These are phyloP conservation scores for Microglena sp. DNA, from an alignment of 139 green algal species.

Conservation along the genomic window DNA sequence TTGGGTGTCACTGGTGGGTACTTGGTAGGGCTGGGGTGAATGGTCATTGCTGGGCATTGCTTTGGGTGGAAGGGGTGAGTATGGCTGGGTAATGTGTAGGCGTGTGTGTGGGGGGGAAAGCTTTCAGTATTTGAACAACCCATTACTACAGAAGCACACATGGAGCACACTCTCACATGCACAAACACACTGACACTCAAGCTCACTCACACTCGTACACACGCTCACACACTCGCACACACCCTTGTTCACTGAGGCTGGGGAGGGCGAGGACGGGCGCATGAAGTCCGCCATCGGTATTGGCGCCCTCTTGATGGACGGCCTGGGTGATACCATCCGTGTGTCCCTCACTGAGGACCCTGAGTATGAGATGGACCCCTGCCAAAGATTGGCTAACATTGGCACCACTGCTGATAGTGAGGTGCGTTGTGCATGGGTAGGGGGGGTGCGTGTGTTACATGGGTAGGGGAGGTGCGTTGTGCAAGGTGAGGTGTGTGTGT, in stretches of 20 bases:
- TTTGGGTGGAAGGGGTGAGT: background rate
- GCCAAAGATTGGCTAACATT: constrained; percentile 65
- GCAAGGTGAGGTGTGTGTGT: no score
- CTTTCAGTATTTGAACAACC: no score
- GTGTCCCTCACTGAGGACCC: constrained; percentile 88
- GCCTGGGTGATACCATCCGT: constrained; percentile 96
- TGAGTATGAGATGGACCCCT: constrained; percentile 94
- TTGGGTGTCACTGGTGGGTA: constrained; percentile 80
- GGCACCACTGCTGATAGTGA: constrained; percentile 48
- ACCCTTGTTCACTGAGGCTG: constrained; percentile 65
- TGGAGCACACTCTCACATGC: background rate
- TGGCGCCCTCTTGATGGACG: constrained; percentile 92
- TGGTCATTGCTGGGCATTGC: background rate
- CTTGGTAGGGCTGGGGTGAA: background rate
- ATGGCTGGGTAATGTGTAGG: background rate
- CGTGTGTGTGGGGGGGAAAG: no score
- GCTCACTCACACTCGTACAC: background rate
- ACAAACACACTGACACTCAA: background rate
- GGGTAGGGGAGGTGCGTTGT: no score
- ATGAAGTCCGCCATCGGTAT: constrained; percentile 99
- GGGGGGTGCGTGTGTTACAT: no score
- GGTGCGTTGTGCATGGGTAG: constrained; percentile 12
- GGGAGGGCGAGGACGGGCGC: constrained; percentile 94
- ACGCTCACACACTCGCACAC: background rate
- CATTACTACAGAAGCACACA: no score